These are phyloP conservation scores for Aspergillus fumigatiaffinis DNA, from an alignment of 2,329 filamentous ascomycete species.

Conservation along the genomic window DNA sequence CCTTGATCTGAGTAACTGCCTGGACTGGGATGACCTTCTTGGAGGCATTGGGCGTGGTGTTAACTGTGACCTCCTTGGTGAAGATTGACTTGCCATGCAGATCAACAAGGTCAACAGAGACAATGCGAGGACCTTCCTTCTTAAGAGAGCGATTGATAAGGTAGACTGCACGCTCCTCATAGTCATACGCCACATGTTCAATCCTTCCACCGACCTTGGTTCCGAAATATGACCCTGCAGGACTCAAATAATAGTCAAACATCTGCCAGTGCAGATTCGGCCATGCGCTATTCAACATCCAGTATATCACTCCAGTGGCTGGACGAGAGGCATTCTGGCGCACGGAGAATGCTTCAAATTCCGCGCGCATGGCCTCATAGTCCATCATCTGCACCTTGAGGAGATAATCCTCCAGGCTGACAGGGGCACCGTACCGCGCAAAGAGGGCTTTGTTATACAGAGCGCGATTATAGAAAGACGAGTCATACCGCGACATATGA, in stretches of 20 bases:
- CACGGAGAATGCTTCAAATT: conserved; percentile 56
- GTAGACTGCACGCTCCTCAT: conserved; percentile 44
- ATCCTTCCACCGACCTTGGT: conserved; percentile 48
- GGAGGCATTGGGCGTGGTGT: conserved; percentile 47
- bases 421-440: conserved; percentile 50
- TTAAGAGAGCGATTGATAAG: conserved; percentile 53
- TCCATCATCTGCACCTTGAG: conserved; percentile 59
- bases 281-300: conserved; percentile 66
- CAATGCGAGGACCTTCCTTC: conserved; percentile 35
- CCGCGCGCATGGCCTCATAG: conserved; percentile 59
- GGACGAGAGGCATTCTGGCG: conserved; percentile 50
- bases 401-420: conserved; percentile 55
- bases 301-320: conserved; percentile 61
- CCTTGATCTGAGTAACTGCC: conserved; percentile 30
- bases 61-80: conserved; percentile 24
- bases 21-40: conserved; percentile 33
- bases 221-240: conserved; percentile 58
- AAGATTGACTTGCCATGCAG: conserved; percentile 44
- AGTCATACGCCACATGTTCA: conserved; percentile 57
- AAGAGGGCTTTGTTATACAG: conserved; percentile 58
- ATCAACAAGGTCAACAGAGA: conserved; percentile 51
- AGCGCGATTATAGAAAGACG: conserved; percentile 52
- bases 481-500: conserved; percentile 57
- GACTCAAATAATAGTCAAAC: conserved; percentile 60
- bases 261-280: conserved; percentile 63